Conservation (phyloP, 345 rosid genomes). For the Camelina sativa region DNA sequence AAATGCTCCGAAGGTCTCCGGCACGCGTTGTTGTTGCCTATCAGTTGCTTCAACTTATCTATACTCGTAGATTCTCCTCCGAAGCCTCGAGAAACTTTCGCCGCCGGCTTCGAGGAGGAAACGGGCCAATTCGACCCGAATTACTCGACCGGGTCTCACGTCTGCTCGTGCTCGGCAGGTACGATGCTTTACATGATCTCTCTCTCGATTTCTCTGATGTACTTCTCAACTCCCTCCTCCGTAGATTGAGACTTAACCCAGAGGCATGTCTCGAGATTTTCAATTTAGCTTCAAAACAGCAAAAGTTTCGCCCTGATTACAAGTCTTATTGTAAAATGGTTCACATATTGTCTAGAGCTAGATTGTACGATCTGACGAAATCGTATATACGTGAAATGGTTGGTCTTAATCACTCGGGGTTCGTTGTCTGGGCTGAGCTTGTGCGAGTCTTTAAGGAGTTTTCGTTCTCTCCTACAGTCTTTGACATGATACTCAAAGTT, state of each 20-base stretch:
- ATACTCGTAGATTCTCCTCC: constrained; percentile 42
- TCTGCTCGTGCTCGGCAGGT: constrained; percentile 66
- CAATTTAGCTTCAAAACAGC: constrained; percentile 64
- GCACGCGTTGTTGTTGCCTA: constrained; percentile 35
- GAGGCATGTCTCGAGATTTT: constrained; percentile 68
- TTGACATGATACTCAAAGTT: constrained; percentile 81
- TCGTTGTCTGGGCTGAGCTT: constrained; percentile 66
- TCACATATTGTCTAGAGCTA: constrained; percentile 78
- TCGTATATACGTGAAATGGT: constrained; percentile 57
- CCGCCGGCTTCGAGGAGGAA: constrained; percentile 68
- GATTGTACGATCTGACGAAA: constrained; percentile 68
- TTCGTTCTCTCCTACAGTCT: constrained; percentile 66
- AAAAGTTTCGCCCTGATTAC: constrained; percentile 59
- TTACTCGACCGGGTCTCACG: constrained; percentile 70
- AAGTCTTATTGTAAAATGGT: constrained; percentile 73
- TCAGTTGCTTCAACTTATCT: constrained; percentile 43
- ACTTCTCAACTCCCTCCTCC: constrained; percentile 71
- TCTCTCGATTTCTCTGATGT: constrained; percentile 66
- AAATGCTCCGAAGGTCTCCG: constrained; percentile 52
- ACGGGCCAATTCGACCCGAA: constrained; percentile 60
- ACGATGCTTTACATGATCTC: constrained; percentile 59
- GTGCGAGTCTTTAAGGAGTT: constrained; percentile 58
- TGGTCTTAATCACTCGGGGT: constrained; percentile 47
- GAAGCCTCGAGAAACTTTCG: constrained; percentile 46
- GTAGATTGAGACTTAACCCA: constrained; percentile 61